Evolutionary conservation across 495 filamentous ascomycete species (phyloP).

Genomic region (Lineolata rhizophorae): DNA sequence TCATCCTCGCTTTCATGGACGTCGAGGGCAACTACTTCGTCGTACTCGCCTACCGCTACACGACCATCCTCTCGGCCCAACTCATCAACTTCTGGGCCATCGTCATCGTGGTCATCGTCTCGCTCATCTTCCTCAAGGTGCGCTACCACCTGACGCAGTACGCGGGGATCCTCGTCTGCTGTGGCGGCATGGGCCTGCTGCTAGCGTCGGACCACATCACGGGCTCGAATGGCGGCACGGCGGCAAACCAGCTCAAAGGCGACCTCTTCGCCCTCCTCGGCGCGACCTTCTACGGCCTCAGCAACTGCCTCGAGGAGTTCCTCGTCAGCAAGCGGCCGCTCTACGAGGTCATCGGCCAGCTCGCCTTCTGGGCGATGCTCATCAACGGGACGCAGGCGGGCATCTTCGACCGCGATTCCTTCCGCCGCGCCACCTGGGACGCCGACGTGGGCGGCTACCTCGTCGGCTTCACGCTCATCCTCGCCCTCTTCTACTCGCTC

Average conservation of each 20-base stretch:
- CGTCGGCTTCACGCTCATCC: slow-evolving; percentile 63
- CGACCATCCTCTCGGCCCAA: slow-evolving; percentile 74
- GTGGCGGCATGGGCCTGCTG: slow-evolving; percentile 78
- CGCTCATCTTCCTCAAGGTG: slow-evolving; percentile 59
- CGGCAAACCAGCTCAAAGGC: slow-evolving; percentile 63
- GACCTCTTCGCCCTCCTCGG: slow-evolving; percentile 80
- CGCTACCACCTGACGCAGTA: slow-evolving; percentile 77
- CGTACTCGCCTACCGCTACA: slow-evolving; percentile 84
- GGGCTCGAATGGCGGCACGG: slow-evolving; percentile 35
- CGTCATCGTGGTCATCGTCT: slow-evolving; percentile 71
- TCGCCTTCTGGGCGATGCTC: slow-evolving; percentile 69
- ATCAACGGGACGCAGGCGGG: slow-evolving; percentile 81
- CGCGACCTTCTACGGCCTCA: slow-evolving; percentile 77
- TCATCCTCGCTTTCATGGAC: slow-evolving; percentile 79
- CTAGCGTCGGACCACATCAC: slow-evolving; percentile 75
- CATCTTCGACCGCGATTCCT: slow-evolving; percentile 68
- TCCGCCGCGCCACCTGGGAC: slow-evolving; percentile 46
- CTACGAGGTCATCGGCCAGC: slow-evolving; percentile 83
- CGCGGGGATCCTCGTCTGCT: slow-evolving; percentile 68
- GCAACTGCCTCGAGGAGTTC: slow-evolving; percentile 83
- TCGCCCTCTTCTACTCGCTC: slow-evolving; percentile 68
- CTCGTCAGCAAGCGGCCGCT: slow-evolving; percentile 67
- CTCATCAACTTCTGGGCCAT: slow-evolving; percentile 99
- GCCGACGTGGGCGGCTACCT: slow-evolving; percentile 54
- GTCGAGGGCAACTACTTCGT: slow-evolving; percentile 96